phyloP scores from a whole-genome alignment of 2,329 filamentous ascomycete species.

The Hymenoscyphus salicellus region DNA sequence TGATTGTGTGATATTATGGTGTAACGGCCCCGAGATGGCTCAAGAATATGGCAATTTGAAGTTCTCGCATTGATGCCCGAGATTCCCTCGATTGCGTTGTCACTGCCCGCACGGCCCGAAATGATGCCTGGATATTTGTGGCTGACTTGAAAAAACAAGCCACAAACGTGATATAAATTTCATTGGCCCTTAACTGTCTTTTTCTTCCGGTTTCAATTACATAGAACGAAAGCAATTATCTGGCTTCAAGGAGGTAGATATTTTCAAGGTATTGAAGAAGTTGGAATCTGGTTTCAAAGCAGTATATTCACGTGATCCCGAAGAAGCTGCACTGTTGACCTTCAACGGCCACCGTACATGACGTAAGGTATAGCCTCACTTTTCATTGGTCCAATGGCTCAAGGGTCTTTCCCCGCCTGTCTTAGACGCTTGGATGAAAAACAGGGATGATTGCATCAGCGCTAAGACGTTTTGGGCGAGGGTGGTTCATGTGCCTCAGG shows the following conservation, averaged over 20 bases:
- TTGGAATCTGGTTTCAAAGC: too few species aligned
- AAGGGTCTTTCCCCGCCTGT: neutral
- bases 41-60: conserved; percentile 10
- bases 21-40: neutral
- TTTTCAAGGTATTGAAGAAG: too few species aligned
- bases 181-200: too few species aligned
- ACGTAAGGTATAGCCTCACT: too few species aligned
- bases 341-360: too few species aligned
- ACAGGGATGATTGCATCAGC: neutral
- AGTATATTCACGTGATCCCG: too few species aligned
- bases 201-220: too few species aligned
- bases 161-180: neutral
- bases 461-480: neutral
- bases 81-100: neutral
- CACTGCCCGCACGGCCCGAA: neutral
- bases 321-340: too few species aligned
- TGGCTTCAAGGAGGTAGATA: too few species aligned
- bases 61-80: conserved; percentile 1
- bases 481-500: neutral
- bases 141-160: neutral
- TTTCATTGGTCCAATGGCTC: too few species aligned
- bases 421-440: neutral
- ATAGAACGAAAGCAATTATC: too few species aligned
- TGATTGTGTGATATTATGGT: conserved; percentile 39
- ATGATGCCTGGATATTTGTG: neutral